A percentile compares a stretch with the other conserved stretches of the same genome.
phyloP scores from a whole-genome alignment of 2,329 filamentous ascomycete genomes.

The Bisporella sp. region DNA sequence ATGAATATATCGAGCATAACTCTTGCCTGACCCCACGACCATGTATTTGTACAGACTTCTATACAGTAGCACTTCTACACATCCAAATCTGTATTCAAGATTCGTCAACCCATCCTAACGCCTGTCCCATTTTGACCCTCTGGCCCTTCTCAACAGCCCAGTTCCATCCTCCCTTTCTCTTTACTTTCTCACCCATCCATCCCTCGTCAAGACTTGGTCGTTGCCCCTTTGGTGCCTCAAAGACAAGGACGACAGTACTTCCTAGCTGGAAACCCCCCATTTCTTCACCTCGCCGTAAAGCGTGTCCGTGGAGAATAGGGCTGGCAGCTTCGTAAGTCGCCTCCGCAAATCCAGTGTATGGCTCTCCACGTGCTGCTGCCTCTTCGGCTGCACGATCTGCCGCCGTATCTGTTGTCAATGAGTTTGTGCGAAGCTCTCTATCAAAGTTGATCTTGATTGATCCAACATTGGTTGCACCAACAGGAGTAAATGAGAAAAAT shows the following conservation, averaged over 20 bases:
- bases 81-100: slow-evolving; percentile 8
- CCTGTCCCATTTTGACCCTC: slow-evolving; percentile 82
- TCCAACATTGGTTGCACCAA: slow-evolving; percentile 95
- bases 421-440: slow-evolving; percentile 86
- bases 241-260: slow-evolving; percentile 90
- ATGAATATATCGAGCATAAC: too few species aligned
- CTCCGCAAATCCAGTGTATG: slow-evolving; percentile 86
- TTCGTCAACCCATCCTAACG: slow-evolving; percentile 67
- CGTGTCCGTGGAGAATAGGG: slow-evolving; percentile 71
- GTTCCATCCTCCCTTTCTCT: slow-evolving; percentile 63
- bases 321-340: slow-evolving; percentile 81
- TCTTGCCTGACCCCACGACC: background rate
- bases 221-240: slow-evolving; percentile 74
- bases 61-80: too few species aligned
- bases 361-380: slow-evolving; percentile 68
- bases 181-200: slow-evolving; percentile 44
- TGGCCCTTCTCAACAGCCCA: slow-evolving; percentile 87
- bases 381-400: slow-evolving; percentile 80
- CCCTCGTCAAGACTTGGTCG: slow-evolving; percentile 52
- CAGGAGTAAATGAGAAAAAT: slow-evolving; percentile 93
- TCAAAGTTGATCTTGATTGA: slow-evolving; percentile 98
- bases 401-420: slow-evolving; percentile 82
- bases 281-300: slow-evolving; percentile 81
- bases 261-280: slow-evolving; percentile 98
- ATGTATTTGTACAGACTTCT: background rate